phyloP scores from a whole-genome alignment of 345 rosid species.

The Rhodamnia argentea region DNA sequence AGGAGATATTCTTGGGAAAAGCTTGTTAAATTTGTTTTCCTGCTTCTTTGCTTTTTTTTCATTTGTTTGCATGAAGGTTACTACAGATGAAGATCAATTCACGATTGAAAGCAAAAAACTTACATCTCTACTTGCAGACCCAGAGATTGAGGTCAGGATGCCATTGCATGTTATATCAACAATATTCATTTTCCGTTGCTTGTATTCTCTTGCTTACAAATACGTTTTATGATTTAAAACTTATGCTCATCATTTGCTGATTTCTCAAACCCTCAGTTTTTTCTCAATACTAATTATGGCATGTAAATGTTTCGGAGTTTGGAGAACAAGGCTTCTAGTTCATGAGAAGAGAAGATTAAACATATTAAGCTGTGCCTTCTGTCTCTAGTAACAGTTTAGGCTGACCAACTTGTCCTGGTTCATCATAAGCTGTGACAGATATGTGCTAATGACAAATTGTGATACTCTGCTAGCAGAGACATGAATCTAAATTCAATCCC shows the following conservation, averaged over 20 bases:
- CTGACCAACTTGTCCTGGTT: neutral
- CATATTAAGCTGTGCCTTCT: neutral
- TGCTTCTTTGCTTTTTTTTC: neutral
- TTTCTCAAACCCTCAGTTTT: neutral
- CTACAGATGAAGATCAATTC: slow-evolving; percentile 62
- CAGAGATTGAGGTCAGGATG: slow-evolving; percentile 77
- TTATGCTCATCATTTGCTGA: neutral
- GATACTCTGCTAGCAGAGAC: neutral
- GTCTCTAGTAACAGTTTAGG: neutral
- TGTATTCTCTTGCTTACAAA: neutral
- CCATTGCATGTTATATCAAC: neutral
- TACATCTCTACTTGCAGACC: slow-evolving; percentile 85
- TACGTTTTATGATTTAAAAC: neutral
- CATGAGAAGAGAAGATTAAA: neutral
- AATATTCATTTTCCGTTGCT: neutral
- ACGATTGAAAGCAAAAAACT: slow-evolving; percentile 60
- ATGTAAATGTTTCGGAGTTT: neutral
- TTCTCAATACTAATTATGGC: neutral
- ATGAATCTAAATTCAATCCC: neutral
- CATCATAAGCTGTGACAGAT: neutral
- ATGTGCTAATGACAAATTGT: neutral
- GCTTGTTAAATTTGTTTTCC: neutral
- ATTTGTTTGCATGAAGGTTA: slow-evolving; percentile 7
- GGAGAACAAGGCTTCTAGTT: neutral
- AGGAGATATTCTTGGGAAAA: neutral